phyloP scores from a whole-genome alignment of 2,329 filamentous ascomycete species.

The Microascus cirrosus region DNA sequence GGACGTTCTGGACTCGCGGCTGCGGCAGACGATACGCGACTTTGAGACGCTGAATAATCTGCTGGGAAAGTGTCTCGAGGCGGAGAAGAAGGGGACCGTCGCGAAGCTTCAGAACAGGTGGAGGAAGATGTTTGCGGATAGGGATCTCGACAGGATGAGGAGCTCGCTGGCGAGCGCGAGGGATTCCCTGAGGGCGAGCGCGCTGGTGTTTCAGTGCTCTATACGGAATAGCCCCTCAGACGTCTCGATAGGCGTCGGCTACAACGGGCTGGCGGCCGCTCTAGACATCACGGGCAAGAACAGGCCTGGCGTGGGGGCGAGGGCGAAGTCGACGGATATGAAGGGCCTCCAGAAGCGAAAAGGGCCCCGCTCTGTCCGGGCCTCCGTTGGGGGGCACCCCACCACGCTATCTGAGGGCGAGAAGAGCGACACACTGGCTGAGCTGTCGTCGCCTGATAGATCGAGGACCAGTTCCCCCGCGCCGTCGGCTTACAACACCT shows the following conservation, averaged over 20 bases:
- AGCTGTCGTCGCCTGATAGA: background rate
- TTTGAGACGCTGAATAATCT: conserved; percentile 54
- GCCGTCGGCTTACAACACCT: background rate
- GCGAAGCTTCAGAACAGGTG: conserved; percentile 50
- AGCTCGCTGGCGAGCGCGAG: conserved; percentile 44
- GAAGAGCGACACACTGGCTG: background rate
- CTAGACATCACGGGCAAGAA: conserved; percentile 27
- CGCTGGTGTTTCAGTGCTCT: conserved; percentile 54
- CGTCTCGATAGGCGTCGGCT: conserved; percentile 52
- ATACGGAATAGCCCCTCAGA: conserved; percentile 48
- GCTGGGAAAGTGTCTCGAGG: conserved; percentile 48
- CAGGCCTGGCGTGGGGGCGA: background rate
- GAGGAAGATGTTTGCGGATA: conserved; percentile 51
- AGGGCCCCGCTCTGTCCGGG: background rate
- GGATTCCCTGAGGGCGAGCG: conserved; percentile 52
- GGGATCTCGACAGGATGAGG: conserved; percentile 49
- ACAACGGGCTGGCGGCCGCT: conserved; percentile 54
- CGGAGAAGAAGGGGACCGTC: conserved; percentile 49
- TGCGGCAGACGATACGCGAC: conserved; percentile 48
- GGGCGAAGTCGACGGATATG: background rate
- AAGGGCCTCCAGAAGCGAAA: background rate
- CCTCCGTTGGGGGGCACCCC: background rate
- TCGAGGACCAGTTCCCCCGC: background rate
- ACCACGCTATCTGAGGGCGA: background rate
- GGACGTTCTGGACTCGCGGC: conserved; percentile 53